Percentiles rank a stretch among this genome's conserved stretches.
phyloP scores from a whole-genome alignment of 2,329 filamentous ascomycete species.

The Scedosporium dehoogii region DNA sequence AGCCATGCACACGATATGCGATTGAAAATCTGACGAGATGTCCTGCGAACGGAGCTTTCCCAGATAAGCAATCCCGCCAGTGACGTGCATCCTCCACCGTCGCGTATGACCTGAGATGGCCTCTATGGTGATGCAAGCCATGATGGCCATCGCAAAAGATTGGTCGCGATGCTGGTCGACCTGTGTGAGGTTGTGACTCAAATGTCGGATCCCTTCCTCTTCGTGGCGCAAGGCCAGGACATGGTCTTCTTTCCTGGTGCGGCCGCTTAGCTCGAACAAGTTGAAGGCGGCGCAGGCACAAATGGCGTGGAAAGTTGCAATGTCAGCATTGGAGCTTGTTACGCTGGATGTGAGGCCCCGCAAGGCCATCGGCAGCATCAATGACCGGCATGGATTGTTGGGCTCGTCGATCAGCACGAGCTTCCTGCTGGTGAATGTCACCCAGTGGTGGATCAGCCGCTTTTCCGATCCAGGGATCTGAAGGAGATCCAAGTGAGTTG shows the following conservation, averaged over 20 bases:
- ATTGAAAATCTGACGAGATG: constrained; percentile 12
- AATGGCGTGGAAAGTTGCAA: constrained; percentile 16
- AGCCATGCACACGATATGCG: constrained; percentile 16
- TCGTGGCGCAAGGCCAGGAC: constrained; percentile 14
- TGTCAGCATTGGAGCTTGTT: constrained; percentile 12
- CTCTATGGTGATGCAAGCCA: constrained; percentile 23
- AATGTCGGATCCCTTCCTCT: constrained; percentile 14
- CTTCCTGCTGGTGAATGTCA: constrained; percentile 16
- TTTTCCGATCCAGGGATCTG: constrained; percentile 12
- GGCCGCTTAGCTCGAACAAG: constrained; percentile 26
- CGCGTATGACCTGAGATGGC: constrained; percentile 15
- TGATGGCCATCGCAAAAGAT: constrained; percentile 29
- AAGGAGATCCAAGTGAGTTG: constrained; percentile 13
- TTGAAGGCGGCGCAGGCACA: constrained; percentile 29
- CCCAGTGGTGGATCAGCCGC: constrained; percentile 17
- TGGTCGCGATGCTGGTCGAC: constrained; percentile 16
- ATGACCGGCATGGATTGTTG: constrained; percentile 15
- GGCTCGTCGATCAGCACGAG: constrained; percentile 16
- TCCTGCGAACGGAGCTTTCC: constrained; percentile 9
- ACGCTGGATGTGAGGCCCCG: constrained; percentile 12
- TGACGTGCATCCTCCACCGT: constrained; percentile 15
- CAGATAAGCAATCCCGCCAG: constrained; percentile 15
- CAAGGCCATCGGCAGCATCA: constrained; percentile 18
- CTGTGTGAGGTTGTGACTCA: constrained; percentile 13
- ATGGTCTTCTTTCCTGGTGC: constrained; percentile 10